phyloP scores from a whole-genome alignment of 108 stramenopile genomes.

The Skeletonema menzelii region DNA sequence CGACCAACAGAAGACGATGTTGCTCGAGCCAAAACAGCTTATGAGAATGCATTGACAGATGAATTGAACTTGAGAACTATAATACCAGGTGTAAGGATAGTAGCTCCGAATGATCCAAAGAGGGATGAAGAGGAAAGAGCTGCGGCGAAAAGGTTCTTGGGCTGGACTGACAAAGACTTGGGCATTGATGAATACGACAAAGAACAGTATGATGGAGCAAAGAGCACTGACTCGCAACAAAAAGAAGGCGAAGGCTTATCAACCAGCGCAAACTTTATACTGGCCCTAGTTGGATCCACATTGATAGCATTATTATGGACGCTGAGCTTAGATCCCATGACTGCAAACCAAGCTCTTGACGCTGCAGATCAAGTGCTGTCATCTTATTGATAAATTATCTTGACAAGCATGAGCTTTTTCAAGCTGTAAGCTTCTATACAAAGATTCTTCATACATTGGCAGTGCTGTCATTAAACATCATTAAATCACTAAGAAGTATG shows the following conservation, averaged over 20 bases:
- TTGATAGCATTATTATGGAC: constrained; percentile 32
- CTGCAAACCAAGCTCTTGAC: neutral
- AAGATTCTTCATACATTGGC: neutral
- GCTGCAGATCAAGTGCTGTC: neutral
- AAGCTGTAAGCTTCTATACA: neutral
- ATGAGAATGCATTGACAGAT: constrained; percentile 52
- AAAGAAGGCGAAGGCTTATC: constrained; percentile 9
- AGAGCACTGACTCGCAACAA: neutral
- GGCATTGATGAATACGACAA: constrained; percentile 14
- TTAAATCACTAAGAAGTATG: neutral
- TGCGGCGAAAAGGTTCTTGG: constrained; percentile 52
- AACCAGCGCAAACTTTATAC: constrained; percentile 14
- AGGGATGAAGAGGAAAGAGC: constrained; percentile 42
- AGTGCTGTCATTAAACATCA: neutral
- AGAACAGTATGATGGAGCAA: neutral
- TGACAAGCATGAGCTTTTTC: neutral
- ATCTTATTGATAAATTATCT: neutral
- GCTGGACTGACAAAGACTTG: constrained; percentile 30
- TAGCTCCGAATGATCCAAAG: constrained; percentile 61
- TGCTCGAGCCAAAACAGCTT: constrained; percentile 32
- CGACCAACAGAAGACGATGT: constrained; percentile 27
- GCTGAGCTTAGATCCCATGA: constrained; percentile 41
- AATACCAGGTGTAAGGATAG: constrained; percentile 65
- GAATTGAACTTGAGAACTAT: constrained; percentile 64
- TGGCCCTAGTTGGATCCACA: constrained; percentile 28